Evolutionary conservation across 2,329 filamentous ascomycete species (phyloP), one percentile per base, ranked within the genome.

Genomic region (Hirsutella rhossiliensis): DNA sequence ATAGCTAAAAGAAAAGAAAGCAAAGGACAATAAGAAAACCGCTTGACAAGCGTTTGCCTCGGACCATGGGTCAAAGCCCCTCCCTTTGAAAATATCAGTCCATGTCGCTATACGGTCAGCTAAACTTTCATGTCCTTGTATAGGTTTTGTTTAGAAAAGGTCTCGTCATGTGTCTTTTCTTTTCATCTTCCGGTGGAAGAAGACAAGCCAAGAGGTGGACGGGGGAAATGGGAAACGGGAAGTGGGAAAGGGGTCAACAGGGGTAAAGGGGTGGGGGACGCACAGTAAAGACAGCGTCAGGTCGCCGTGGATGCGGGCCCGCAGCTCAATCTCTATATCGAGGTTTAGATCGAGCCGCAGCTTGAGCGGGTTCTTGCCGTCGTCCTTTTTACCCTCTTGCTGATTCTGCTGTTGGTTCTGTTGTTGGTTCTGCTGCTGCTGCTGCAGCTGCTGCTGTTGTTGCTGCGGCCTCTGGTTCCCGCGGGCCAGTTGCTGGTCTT

Each of bases 231-330:
- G 31, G 5, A 32, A 34, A 36, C n/a, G 19, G 18, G 20, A 11
- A n/a, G 18, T 20, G 20, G 9, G 15, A 30, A 29, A 20, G 11
- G 9, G 37, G 18, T 12, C 4, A 34, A 34, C 5, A 27, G 15
- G 38, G 11, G 23, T 8, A 4, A 18, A 13, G 19, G 18, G 18
- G 19, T 11, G 11, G 7, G 2, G 8, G 1, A 63, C 66, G 52
- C 73, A 87, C 83, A 84, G 77, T 56, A 87, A 69, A 46, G 76
- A 78, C 47, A 87, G 62, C 9, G 82, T 86, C 56, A 89, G 60
- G 65, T 88, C 84, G 54, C 84, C 84, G 53, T 87, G 77, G 49
- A 89, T 87, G 59, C 78, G 82, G 18, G 84, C 84, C 68, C 87
- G 87, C 44, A 89, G 67, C 61, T 87, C 78, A 52, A 89, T 83